These are phyloP conservation scores for Ustulina deusta DNA, from an alignment of 2,329 filamentous ascomycete genomes.

Conservation along the genomic window DNA sequence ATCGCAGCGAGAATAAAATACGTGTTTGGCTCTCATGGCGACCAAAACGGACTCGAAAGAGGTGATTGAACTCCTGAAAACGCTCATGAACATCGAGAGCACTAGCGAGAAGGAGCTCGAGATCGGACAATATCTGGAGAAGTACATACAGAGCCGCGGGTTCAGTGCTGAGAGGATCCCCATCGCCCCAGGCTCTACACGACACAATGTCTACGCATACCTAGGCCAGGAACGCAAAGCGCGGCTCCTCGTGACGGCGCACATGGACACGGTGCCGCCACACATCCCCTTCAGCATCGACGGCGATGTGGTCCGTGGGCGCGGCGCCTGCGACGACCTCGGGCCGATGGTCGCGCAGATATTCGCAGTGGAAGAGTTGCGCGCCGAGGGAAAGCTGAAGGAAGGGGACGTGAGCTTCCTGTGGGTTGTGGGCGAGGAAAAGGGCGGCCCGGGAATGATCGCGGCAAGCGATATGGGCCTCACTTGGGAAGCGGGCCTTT, in stretches of 20 bases:
- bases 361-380: constrained; percentile 56
- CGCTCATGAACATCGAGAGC: constrained; percentile 53
- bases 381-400: constrained; percentile 42
- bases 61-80: constrained; percentile 48
- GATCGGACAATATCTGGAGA: constrained; percentile 52
- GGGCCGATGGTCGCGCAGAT: constrained; percentile 62
- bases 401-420: constrained; percentile 50
- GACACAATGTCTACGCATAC: constrained; percentile 57
- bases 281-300: constrained; percentile 62
- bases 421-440: constrained; percentile 64
- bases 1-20: neutral
- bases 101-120: constrained; percentile 54
- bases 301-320: constrained; percentile 58
- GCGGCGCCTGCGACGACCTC: constrained; percentile 57
- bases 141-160: constrained; percentile 50
- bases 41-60: constrained; percentile 36
- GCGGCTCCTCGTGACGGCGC: constrained; percentile 51
- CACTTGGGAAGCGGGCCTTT: constrained; percentile 60
- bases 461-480: constrained; percentile 59
- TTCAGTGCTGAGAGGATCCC: constrained; percentile 55
- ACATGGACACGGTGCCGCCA: constrained; percentile 60
- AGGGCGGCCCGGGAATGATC: constrained; percentile 67
- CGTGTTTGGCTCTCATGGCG: constrained; percentile 30
- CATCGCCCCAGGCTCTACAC: constrained; percentile 49
- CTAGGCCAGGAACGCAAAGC: constrained; percentile 49